Evolutionary conservation across 768 basidiomycete genomes (phyloP), one percentile per base, ranked within the genome.

Genomic region (Leccinum truebloodii): DNA sequence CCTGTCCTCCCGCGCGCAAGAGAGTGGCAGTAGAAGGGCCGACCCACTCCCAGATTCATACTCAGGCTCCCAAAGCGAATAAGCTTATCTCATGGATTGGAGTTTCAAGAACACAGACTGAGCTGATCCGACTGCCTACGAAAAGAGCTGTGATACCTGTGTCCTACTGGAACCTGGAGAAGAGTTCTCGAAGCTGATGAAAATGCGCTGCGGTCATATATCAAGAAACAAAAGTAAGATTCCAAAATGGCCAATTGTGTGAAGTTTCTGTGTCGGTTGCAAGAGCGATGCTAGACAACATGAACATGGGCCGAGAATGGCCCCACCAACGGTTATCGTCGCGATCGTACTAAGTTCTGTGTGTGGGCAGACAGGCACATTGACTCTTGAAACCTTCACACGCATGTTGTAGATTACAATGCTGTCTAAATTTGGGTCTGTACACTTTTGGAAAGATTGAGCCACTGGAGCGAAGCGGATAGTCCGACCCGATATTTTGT

Each of bases 391-490:
- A 9, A 12, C 9, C 6, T 12, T 59, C 49, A 20, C 53, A 54
- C 20, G 2, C 57, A 60, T 53, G 28, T 58, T 44, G 49, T 59
- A 57, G 32, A 44, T 37, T 55, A 55, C 63, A 55, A 61, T 7
- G 26, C 50, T 20, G 3, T 54, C 34, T 13, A 51, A 32, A 44
- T 54, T 35, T 14, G 5, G 24, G 24, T 44, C 53, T 55, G 59
- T 69, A 60, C 61, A 9, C 18, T 59, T 70, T 71, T 63, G 70
- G 69, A 57, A 71, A 6, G 18, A 18, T 55, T 46, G 61, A 35
- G 54, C 61, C 61, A 1, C 16, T 35, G 39, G 48, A 49, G 39
- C 54, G 13, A 62, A 50, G 65, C 63, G 50, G 34, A 24, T 55
- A 30, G 35, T 54, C 63, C 37, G 52, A 66, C 58, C 18, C 50